Evolutionary conservation across 1,139 yeast species (phyloP), one percentile per base, ranked within the genome.

Genomic region (Wickerhamomyces sp.): DNA sequence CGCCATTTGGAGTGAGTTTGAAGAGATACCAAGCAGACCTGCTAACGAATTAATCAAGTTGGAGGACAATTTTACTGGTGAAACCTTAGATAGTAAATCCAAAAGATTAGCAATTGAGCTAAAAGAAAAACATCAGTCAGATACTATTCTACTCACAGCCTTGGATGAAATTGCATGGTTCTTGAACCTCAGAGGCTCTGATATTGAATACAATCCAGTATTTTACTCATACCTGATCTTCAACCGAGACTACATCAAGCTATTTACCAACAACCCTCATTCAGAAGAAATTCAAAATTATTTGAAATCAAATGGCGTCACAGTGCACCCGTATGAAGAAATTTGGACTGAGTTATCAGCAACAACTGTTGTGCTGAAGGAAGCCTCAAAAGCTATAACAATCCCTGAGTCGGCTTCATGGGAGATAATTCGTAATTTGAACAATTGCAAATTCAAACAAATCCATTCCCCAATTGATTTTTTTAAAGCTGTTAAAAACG

Each of bases 141-240:
- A 36, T 26, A 45, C 50, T 3, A 48, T 50, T 19, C 33, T 43
- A 53, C 59, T 47, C 67, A 72, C 43, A 33, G 85, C 96, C 0
- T 66, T 88, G 45, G 98, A 92, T 64, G 96, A 92, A 56, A 76
- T 90, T 45, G 95, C 97, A 8, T 90, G 97, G 97, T 65, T 89
- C 41, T 74, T 89, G 58, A 92, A 92, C 56, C 68, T 92, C 49
- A 75, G 97, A 52, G 97, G 97, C 16, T 68, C 74, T 29, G 95
- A 86, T 59, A 87, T 92, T 48, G 84, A 80, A 30, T 94, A 70
- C 63, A 92, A 90, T 58, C 98, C 99, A 2, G 92, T 94, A 14
- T 94, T 94, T 60, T 89, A 77, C 65, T 72, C 94, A 35, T 92
- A 86, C 58, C 70, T 88, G 44, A 68, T 88, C 15, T 67, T 89